These are phyloP conservation scores for Fagopyrum homotropicum DNA, from an alignment of 148 eudicot genomes.

Conservation along the genomic window DNA sequence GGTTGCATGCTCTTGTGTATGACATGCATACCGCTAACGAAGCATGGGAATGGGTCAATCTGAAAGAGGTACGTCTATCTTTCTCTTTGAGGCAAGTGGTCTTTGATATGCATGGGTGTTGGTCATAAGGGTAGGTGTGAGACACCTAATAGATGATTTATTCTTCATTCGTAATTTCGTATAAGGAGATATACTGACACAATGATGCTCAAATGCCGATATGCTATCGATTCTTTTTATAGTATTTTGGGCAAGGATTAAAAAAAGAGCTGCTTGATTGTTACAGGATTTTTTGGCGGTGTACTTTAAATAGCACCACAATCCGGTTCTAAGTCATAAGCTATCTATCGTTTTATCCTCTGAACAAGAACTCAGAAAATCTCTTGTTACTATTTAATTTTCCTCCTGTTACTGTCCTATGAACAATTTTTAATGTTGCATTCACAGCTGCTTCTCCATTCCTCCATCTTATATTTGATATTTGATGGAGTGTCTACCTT, in stretches of 20 bases:
- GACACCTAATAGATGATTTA: not conserved
- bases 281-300: not conserved
- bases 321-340: not conserved
- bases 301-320: not conserved
- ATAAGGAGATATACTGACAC: not conserved
- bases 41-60: slow-evolving; percentile 68
- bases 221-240: not conserved
- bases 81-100: not conserved
- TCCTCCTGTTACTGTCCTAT: not conserved
- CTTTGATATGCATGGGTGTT: not conserved
- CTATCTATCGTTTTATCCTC: not conserved
- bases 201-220: not conserved
- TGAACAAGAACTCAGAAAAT: not conserved
- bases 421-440: not conserved
- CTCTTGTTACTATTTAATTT: not conserved
- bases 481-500: not conserved
- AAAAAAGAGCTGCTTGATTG: not conserved
- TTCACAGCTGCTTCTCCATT: not conserved
- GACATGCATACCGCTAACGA: slow-evolving; percentile 41
- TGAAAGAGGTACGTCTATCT: slow-evolving; percentile 37
- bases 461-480: not conserved
- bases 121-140: not conserved
- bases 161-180: not conserved
- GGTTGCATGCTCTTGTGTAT: slow-evolving; percentile 51
- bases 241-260: not conserved